These are phyloP conservation scores for Aspergillus sp. DNA, from an alignment of 2,329 filamentous ascomycete genomes.

Conservation along the genomic window DNA sequence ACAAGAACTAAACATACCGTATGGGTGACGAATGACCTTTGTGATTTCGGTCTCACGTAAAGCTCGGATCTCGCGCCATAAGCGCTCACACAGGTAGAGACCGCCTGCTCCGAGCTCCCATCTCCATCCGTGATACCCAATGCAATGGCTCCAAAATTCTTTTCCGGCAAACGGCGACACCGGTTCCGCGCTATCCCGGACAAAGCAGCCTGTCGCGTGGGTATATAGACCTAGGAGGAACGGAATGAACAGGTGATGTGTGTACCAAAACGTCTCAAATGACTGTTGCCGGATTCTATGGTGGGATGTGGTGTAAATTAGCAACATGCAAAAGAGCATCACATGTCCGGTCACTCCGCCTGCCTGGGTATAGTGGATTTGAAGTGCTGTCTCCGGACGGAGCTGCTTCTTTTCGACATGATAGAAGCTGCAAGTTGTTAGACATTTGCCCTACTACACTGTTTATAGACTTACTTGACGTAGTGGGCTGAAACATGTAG, in stretches of 20 bases:
- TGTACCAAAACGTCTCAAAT: constrained; percentile 99
- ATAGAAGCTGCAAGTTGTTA: constrained; percentile 72
- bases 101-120: constrained; percentile 90
- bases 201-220: constrained; percentile 94
- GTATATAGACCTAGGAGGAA: constrained; percentile 94
- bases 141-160: constrained; percentile 86
- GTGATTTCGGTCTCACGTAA: constrained; percentile 85
- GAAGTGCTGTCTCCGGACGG: constrained; percentile 75
- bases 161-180: constrained; percentile 84
- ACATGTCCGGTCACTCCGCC: constrained; percentile 94
- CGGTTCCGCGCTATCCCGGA: constrained; percentile 74
- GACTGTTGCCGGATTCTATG: constrained; percentile 93
- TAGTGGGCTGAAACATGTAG: constrained; percentile 83
- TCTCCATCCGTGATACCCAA: constrained; percentile 95
- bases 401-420: constrained; percentile 88
- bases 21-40: constrained; percentile 92
- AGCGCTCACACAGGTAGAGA: constrained; percentile 82
- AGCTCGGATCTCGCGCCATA: constrained; percentile 88
- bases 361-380: constrained; percentile 89
- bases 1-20: constrained; percentile 61
- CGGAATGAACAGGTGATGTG: constrained; percentile 96
- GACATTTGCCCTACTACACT: not conserved
- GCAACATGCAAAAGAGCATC: constrained; percentile 98
- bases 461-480: constrained; percentile 71
- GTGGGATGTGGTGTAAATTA: constrained; percentile 97